phyloP scores from a whole-genome alignment of 805 yeast species.

The Ogataea sp. region DNA sequence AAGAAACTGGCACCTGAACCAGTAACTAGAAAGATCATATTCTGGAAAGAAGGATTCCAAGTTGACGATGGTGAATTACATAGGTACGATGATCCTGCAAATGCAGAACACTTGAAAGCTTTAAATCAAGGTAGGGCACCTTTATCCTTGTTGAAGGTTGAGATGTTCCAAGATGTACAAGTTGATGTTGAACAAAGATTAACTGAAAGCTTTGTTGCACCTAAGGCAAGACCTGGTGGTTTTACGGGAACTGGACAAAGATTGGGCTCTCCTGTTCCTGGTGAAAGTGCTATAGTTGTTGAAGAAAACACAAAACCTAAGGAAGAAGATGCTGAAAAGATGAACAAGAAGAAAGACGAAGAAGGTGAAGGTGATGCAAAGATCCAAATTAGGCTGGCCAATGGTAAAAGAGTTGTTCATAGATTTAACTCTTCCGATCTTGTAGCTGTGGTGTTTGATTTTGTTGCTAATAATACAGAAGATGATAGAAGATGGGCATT shows the following conservation, averaged over 20 bases:
- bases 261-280: constrained; percentile 84
- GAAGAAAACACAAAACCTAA: constrained; percentile 13
- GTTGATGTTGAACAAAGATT: constrained; percentile 75
- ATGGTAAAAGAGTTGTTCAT: constrained; percentile 62
- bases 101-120: constrained; percentile 67
- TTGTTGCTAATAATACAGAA: constrained; percentile 46
- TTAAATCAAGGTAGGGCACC: constrained; percentile 91
- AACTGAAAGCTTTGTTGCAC: constrained; percentile 67
- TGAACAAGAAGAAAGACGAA: constrained; percentile 11
- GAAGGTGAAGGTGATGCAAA: constrained; percentile 52
- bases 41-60: constrained; percentile 95
- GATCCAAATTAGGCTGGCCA: constrained; percentile 78
- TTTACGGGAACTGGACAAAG: constrained; percentile 76
- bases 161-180: constrained; percentile 88
- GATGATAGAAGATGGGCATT: constrained; percentile 48
- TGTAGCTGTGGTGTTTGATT: constrained; percentile 59
- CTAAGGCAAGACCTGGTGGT: constrained; percentile 50
- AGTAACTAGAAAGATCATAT: constrained; percentile 76
- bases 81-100: constrained; percentile 89
- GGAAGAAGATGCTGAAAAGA: constrained; percentile 6
- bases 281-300: constrained; percentile 33
- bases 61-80: constrained; percentile 86
- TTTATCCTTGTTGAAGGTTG: constrained; percentile 68
- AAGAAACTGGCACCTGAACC: constrained; percentile 27
- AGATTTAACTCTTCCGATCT: constrained; percentile 59